Base-by-base conservation (phyloP, 495 filamentous ascomycete genomes). In the Neurospora hispaniola region DNA sequence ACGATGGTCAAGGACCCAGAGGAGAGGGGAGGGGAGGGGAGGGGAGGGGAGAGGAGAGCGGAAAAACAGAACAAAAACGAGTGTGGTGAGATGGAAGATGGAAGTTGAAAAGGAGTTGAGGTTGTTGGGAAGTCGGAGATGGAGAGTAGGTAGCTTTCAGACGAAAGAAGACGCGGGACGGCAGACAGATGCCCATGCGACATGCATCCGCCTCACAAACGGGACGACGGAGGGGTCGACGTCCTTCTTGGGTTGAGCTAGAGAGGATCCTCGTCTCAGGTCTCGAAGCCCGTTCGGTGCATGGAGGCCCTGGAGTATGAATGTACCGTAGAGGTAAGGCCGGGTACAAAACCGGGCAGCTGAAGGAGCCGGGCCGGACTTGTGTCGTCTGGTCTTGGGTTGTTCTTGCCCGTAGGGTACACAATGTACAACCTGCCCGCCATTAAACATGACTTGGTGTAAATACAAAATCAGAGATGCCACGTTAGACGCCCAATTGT, bases 1-100 rank as follows among this genome's bases (percentile, higher is more conserved):
- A 44, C 3, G 54, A 35, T 35, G 54, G 54, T 14, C 8, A 27
- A 62, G 23, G 27, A 14, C 54, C 54, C 14, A 23, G 54, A 23
- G 54, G 23, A 2, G 11, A 3, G 46, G 10, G 46, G 5, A 10
- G 9, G 46, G 46, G 27, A 38, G 2, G 27, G 27, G 27, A 31
- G 27, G 27, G 27, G 27, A 31, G 35, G 35, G 46, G 46, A 3
- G 44, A 23, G n/a, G 44, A 10, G 10, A 27, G 54, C 14, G 54
- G 14, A 38, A 66, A 66, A 7, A 14, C 27, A 66, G 31, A 66
- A 35, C n/a, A n/a, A 40, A 73, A 73, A 71, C 72, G 73, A 74
- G 73, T 70, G 73, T 74, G 73, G 70, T 72, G 42, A 16, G 73
- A 48, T 39, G 42, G 16, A 69, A 43, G 23, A 39, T 16, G 27